Conservation (phyloP, 192 early-diverging fungal species). For the Coemansia sp. region DNA sequence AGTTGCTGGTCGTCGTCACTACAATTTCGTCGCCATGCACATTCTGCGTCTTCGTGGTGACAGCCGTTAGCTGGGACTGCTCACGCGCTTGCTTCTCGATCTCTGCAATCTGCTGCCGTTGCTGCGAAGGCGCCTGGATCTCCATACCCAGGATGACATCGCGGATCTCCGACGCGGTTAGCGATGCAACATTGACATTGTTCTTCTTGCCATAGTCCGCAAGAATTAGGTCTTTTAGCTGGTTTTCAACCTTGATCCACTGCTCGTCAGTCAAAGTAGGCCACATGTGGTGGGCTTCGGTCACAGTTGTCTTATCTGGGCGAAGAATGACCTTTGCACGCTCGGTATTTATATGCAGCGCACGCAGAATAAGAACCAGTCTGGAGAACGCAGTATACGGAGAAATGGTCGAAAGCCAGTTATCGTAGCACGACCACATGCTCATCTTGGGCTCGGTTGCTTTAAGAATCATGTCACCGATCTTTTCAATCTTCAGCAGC, state of each 20-base stretch:
- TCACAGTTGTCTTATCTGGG: conserved; percentile 90
- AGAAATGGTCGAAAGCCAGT: conserved; percentile 94
- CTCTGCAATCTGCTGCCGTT: conserved; percentile 96
- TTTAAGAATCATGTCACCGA: conserved; percentile 96
- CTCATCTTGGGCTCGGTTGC: conserved; percentile 98
- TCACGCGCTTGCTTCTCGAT: conserved; percentile 95
- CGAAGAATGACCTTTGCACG: conserved; percentile 95
- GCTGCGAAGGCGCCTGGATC: conserved; percentile 93
- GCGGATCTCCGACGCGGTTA: conserved; percentile 95
- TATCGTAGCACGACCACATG: conserved; percentile 88
- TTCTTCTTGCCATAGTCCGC: conserved; percentile 99
- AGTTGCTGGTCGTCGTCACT: conserved; percentile 95
- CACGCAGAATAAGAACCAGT: conserved; percentile 92
- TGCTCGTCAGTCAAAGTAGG: conserved; percentile 94
- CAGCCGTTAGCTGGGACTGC: conserved; percentile 90
- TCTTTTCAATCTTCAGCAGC: conserved; percentile 96
- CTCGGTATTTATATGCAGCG: conserved; percentile 97
- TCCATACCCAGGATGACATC: conserved; percentile 99
- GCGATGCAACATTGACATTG: conserved; percentile 95
- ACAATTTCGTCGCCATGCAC: conserved; percentile 98
- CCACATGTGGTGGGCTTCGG: conserved; percentile 98
- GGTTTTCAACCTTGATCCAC: conserved; percentile 94
- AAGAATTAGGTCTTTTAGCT: conserved; percentile 95
- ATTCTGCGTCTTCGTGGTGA: conserved; percentile 95
- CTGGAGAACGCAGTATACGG: conserved; percentile 99